These are phyloP conservation scores for Aureobasidium sp. DNA, from an alignment of 2,329 filamentous ascomycete species.

Conservation along the genomic window DNA sequence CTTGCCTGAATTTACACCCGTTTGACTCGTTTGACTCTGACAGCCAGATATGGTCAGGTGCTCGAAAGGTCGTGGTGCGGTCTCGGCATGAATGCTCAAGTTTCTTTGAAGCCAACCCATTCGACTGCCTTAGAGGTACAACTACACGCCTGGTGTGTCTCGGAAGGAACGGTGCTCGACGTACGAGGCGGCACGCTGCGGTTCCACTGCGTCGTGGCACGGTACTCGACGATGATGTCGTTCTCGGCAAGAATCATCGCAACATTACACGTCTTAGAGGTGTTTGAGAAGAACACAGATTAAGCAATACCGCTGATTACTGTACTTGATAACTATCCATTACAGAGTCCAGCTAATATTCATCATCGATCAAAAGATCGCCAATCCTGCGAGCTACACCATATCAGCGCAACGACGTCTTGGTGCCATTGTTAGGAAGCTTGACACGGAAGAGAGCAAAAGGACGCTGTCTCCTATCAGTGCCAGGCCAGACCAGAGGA, in stretches of 20 bases:
- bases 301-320: background rate
- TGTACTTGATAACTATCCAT: background rate
- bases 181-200: background rate
- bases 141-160: too few species aligned
- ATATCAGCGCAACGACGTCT: conserved; percentile 19
- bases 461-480: conserved; percentile 37
- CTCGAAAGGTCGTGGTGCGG: background rate
- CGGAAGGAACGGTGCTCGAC: too few species aligned
- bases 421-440: conserved; percentile 38
- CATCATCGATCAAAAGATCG: background rate
- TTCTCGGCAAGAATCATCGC: background rate
- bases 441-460: conserved; percentile 38
- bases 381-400: background rate
- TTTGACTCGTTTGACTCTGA: background rate
- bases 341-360: background rate
- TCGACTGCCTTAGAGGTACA: background rate
- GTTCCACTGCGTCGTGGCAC: background rate
- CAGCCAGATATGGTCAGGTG: background rate
- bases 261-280: background rate
- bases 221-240: background rate
- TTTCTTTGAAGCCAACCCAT: background rate
- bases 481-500: conserved; percentile 34
- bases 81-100: background rate
- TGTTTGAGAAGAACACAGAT: background rate
- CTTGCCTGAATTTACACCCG: background rate